phyloP scores from a whole-genome alignment of 441 rosid species.

The Arabidopsis lyrata region DNA sequence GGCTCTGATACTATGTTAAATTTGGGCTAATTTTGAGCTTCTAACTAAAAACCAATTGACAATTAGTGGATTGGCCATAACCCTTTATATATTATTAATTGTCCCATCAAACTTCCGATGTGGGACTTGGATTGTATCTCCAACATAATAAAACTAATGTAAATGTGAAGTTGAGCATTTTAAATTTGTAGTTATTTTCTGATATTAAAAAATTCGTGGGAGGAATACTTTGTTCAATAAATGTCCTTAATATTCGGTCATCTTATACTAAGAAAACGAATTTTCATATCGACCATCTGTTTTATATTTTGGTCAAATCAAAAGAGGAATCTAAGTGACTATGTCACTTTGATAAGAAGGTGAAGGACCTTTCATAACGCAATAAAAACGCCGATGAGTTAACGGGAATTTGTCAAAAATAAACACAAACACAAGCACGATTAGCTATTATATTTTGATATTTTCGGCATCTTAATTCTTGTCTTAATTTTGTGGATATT shows the following conservation, averaged over 20 bases:
- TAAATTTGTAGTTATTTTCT: not conserved
- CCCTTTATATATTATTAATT: too few species aligned
- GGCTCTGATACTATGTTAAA: too few species aligned
- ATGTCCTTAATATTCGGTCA: conserved; percentile 37
- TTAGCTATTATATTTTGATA: not conserved
- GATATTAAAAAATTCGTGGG: not conserved
- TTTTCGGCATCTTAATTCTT: not conserved
- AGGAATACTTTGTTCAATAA: conserved; percentile 29
- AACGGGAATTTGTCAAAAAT: not conserved
- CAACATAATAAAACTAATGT: not conserved
- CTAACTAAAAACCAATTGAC: too few species aligned
- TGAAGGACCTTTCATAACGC: conserved; percentile 3
- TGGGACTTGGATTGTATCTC: too few species aligned
- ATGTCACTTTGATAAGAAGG: conserved; percentile 14
- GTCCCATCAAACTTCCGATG: too few species aligned
- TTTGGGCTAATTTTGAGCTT: too few species aligned
- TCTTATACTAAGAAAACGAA: conserved; percentile 22
- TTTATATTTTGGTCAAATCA: conserved; percentile 36
- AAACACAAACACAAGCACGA: not conserved
- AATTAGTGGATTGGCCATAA: too few species aligned
- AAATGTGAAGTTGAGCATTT: not conserved
- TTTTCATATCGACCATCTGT: conserved; percentile 38
- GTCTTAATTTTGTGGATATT: not conserved
- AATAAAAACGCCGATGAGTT: not conserved
- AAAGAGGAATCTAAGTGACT: conserved; percentile 28